Evolutionary conservation across 2,329 filamentous ascomycete genomes (phyloP).

Genomic region (Diaporthe nobilis): DNA sequence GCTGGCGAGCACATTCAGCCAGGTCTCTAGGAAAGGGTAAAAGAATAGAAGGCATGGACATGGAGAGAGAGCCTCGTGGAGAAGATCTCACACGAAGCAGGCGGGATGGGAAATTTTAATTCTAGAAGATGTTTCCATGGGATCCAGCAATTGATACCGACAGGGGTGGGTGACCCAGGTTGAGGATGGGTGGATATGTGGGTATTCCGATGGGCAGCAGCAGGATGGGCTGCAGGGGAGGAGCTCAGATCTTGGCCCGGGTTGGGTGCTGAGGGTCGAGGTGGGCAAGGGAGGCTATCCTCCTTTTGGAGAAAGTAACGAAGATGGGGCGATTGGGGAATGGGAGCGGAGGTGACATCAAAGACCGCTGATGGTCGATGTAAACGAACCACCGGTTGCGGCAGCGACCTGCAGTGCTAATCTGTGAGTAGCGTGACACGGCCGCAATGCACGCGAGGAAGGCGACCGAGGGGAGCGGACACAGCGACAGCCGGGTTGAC

Average conservation of each 20-base stretch:
- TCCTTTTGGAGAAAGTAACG: conserved; percentile 37
- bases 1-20: conserved; percentile 29
- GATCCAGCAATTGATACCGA: conserved; percentile 20
- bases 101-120: conserved; percentile 26
- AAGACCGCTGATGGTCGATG: conserved; percentile 17
- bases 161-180: conserved; percentile 22
- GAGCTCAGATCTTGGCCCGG: conserved; percentile 23
- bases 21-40: conserved; percentile 15
- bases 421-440: conserved; percentile 23
- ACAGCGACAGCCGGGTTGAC: conserved; percentile 1
- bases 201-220: conserved; percentile 13
- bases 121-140: conserved; percentile 26
- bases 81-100: conserved; percentile 32
- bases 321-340: conserved; percentile 17
- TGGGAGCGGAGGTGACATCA: conserved; percentile 4
- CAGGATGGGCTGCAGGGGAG: conserved; percentile 1
- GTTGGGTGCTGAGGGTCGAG: conserved; percentile 9
- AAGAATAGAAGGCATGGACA: conserved; percentile 33
- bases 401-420: conserved; percentile 24
- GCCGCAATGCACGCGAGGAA: conserved; percentile 10
- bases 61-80: conserved; percentile 15
- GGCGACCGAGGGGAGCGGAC: conserved; percentile 10
- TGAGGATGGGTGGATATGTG: conserved; percentile 25
- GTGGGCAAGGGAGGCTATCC: conserved; percentile 26
- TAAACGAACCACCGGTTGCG: conserved; percentile 15